Evolutionary conservation across 2,329 filamentous ascomycete species (phyloP).

Genomic region (Acephala macrosclerotiorum): DNA sequence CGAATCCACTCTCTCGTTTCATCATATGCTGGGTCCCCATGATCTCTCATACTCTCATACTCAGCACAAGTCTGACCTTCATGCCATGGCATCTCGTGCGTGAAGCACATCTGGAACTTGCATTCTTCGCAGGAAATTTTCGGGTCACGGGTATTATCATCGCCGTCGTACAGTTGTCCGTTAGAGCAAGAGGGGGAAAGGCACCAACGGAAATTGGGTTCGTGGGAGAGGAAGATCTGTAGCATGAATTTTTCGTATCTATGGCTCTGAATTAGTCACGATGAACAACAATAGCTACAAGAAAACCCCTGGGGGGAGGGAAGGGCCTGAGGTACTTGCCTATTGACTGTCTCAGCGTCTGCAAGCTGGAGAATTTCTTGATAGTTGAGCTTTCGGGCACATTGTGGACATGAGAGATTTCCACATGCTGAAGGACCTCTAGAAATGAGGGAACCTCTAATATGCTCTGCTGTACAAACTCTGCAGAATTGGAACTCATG

Average conservation of each 20-base stretch:
- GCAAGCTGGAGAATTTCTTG: constrained; percentile 25
- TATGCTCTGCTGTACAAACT: constrained; percentile 22
- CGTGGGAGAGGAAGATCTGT: constrained; percentile 21
- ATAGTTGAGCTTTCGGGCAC: constrained; percentile 17
- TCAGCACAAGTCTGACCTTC: constrained; percentile 21
- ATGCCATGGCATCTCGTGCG: constrained; percentile 27
- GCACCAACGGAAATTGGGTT: constrained; percentile 26
- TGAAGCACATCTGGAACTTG: constrained; percentile 24
- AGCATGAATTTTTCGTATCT: constrained; percentile 27
- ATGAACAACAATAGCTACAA: background rate
- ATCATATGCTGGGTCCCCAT: constrained; percentile 23
- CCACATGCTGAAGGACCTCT: constrained; percentile 24
- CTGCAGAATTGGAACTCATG: constrained; percentile 26
- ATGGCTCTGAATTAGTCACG: background rate
- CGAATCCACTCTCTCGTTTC: constrained; percentile 24
- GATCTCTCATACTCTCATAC: constrained; percentile 21
- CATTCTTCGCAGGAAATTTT: constrained; percentile 24
- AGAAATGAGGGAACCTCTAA: constrained; percentile 12
- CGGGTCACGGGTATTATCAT: background rate
- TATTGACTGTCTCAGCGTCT: constrained; percentile 19
- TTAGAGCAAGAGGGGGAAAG: constrained; percentile 20
- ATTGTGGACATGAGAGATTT: constrained; percentile 23
- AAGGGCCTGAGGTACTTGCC: constrained; percentile 4
- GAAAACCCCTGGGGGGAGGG: no score
- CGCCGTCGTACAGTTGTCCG: constrained; percentile 24